phyloP scores from a whole-genome alignment of 2,329 filamentous ascomycete genomes.

The Exophiala alcalophila region DNA sequence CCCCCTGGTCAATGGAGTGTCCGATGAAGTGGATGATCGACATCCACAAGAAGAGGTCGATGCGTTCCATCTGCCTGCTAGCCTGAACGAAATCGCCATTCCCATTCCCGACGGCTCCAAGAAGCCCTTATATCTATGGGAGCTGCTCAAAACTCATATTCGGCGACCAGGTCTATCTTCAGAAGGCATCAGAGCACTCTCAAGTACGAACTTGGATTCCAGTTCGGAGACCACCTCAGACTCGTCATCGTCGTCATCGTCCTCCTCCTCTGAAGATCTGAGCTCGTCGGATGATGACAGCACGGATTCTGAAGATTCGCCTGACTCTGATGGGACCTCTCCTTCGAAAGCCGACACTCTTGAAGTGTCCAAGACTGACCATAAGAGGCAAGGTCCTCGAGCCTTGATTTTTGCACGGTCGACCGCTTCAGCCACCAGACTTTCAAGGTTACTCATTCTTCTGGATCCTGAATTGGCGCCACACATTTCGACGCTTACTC shows the following conservation, averaged over 20 bases:
- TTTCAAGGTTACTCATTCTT: slow-evolving; percentile 81
- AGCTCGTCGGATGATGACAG: slow-evolving; percentile 40
- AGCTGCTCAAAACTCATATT: slow-evolving; percentile 62
- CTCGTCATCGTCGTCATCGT: too few relatives aligned
- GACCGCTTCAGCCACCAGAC: slow-evolving; percentile 79
- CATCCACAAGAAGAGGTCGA: slow-evolving; percentile 46
- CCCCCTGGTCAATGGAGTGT: slow-evolving; percentile 7
- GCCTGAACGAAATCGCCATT: slow-evolving; percentile 63
- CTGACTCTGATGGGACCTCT: not conserved
- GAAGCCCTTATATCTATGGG: slow-evolving; percentile 81
- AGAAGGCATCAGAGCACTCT: not conserved
- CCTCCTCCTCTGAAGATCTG: slow-evolving; percentile 24
- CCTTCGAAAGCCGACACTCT: not conserved
- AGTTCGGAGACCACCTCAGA: slow-evolving; percentile 30
- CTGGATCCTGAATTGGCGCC: slow-evolving; percentile 86
- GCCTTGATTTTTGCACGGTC: slow-evolving; percentile 93
- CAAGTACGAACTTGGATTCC: slow-evolving; percentile 31
- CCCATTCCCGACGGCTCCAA: slow-evolving; percentile 66
- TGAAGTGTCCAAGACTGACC: slow-evolving; percentile 52
- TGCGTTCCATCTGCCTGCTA: slow-evolving; percentile 59
- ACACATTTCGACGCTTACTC: slow-evolving; percentile 80
- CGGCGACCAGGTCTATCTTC: not conserved
- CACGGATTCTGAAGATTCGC: slow-evolving; percentile 62
- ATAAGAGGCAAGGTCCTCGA: slow-evolving; percentile 85
- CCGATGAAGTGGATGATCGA: slow-evolving; percentile 5